Evolutionary conservation across 768 basidiomycete species (phyloP), one percentile per base, ranked within the genome.

Genomic region (Hydnum rufescens): DNA sequence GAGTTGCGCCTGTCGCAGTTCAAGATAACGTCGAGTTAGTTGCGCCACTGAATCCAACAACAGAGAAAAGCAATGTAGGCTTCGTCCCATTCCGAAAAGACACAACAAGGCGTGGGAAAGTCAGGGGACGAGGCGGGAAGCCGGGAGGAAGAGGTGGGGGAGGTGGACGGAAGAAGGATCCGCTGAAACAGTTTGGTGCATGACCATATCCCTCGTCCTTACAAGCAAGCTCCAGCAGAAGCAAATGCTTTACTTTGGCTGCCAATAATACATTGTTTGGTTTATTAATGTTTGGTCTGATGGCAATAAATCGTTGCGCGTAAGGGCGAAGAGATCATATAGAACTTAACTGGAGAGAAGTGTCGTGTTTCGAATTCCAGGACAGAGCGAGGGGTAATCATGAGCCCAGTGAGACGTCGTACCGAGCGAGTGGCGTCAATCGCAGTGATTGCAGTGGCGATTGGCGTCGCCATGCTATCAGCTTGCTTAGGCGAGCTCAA

Each of bases 151-250:
- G 70, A n/a, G 64, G 63, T 57, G 31, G 61, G 58, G 68, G 77
- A 5, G 74, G 75, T 13, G 79, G 72, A 63, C 85, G 76, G 65
- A 87, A 85, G 63, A 71, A 74, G 19, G 82, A 92, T 61, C 88
- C 87, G 5, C 65, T 92, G 56, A 85, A 79, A 62, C 84, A 80
- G 65, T 87, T 87, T n/a, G n/a, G n/a, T n/a, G n/a, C n/a, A n/a
- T n/a, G n/a, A n/a, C n/a, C n/a, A n/a, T n/a, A n/a, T n/a, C n/a
- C n/a, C n/a, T n/a, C n/a, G n/a, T n/a, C n/a, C n/a, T n/a, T n/a
- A n/a, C n/a, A n/a, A n/a, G n/a, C n/a, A n/a, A n/a, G n/a, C n/a
- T n/a, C n/a, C n/a, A n/a, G n/a, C n/a, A n/a, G n/a, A n/a, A n/a
- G n/a, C n/a, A n/a, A n/a, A n/a, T n/a, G n/a, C n/a, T n/a, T n/a